Evolutionary conservation across 768 basidiomycete species (phyloP), one percentile per base, ranked within the genome.

Genomic region (Lactarius sp.): DNA sequence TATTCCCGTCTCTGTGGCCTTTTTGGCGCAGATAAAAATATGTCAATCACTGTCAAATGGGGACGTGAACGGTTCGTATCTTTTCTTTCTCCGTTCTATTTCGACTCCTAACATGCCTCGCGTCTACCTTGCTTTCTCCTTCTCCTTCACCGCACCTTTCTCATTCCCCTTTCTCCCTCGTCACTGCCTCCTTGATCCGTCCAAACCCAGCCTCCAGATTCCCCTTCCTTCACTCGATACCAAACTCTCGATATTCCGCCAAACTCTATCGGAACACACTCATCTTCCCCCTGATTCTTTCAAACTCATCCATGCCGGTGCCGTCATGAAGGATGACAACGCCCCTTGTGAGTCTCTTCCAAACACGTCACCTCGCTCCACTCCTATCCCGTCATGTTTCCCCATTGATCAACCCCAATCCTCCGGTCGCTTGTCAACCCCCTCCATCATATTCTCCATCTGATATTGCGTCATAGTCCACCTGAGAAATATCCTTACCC

Each of bases 261-360:
- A 78, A 4, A 78, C 81, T 22, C 77, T 97, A 56, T 86, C 91
- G 14, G 80, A 86, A 6, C 84, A 87, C 70, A 94, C 91, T 2
- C 85, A 86, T 59, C 80, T 98, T 13, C 83, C 87, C 0, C 73
- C 75, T 34, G 70, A 81, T 67, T 81, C 83, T 34, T 92, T 97
- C 81, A 92, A 94, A 73, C 82, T 98, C 70, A 85, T 98, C 66
- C 87, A 90, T 76, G 84, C 88, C 52, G 96, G 96, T 44, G 94
- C 92, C 1, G 83, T 97, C 73, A 88, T 98, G 83, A 88, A 87
- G 68, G 92, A 96, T 72, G 86, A 94, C 72, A 72, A 76, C 62
- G 81, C 84, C 8, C 82, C 86, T 52, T 76, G 86, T 89, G 66
- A 68, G 77, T 82, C 72, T 41, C 44, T 42, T 47, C 50, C 53